Evolutionary conservation across 1,139 yeast species (phyloP), one percentile per base, ranked within the genome.

Genomic region (Sugiyamaella novakii): DNA sequence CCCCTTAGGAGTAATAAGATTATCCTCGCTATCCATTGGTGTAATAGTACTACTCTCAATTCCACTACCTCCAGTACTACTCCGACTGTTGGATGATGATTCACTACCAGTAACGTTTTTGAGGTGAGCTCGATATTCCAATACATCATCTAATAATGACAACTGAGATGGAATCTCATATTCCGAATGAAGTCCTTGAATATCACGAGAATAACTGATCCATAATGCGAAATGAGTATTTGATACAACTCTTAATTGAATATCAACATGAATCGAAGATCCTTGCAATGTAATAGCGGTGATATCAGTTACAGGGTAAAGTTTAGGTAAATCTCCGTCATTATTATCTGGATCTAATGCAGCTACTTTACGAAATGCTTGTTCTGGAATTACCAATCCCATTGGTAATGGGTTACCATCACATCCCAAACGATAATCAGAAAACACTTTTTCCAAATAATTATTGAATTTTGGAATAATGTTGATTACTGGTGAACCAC

Each of bases 331-430:
- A n/a, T 34, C 37, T 5, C 36, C 30, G 10, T 14, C 22, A 40
- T 25, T 34, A 5, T 19, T 28, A 19, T 47, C 24, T 2, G 43
- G 36, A 14, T 28, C 39, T n/a, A 31, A 29, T 71, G 43, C 73
- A 17, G 72, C 68, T 30, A 77, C 66, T 54, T 82, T 83, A 56
- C 97, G 75, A 67, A 89, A 88, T 63, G 86, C 84, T 67, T 89
- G 96, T 64, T 89, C 97, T 0, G 96, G 96, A 12, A 89, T 70
- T 0, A 89, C 95, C 70, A 69, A 75, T 61, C 78, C 87, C 54
- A 61, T 77, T 10, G 52, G 42, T 27, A 52, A 39, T 5, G 48
- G 41, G n/a, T 30, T 39, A 11, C 31, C 42, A n/a, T 50, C 49
- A 21, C 33, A 17, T 3, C 43, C 49, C 4, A 50, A 33, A 3